Percentiles rank a stretch among this genome's conserved stretches.
Evolutionary conservation across 116 monocot species (phyloP).

Genomic region (Zostera marina): DNA sequence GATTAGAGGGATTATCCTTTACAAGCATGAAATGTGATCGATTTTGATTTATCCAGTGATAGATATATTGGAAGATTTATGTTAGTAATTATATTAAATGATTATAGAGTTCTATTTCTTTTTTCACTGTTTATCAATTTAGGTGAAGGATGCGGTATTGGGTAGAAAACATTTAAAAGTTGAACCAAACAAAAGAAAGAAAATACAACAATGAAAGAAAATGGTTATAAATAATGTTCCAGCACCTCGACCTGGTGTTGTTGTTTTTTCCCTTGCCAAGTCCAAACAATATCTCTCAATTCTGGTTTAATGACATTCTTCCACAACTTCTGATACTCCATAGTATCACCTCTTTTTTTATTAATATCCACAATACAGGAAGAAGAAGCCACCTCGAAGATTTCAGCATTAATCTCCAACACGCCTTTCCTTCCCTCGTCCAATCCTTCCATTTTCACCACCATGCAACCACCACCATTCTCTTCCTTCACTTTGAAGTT

Average conservation of each 20-base stretch:
- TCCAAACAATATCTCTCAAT: slow-evolving; percentile 46
- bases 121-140: no score
- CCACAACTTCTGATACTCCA: slow-evolving; percentile 42
- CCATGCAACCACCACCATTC: slow-evolving; percentile 7
- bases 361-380: slow-evolving; percentile 40
- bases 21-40: no score
- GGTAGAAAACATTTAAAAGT: no score
- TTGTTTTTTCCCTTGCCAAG: slow-evolving; percentile 14
- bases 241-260: not conserved
- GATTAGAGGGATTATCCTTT: no score
- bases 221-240: no score
- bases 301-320: slow-evolving; percentile 35
- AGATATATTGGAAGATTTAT: no score
- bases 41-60: no score
- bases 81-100: no score
- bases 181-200: no score
- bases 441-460: slow-evolving; percentile 29
- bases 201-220: no score
- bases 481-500: slow-evolving; percentile 30
- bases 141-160: no score
- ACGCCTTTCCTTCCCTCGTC: slow-evolving; percentile 35
- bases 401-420: slow-evolving; percentile 38
- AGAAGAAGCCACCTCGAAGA: slow-evolving; percentile 37
- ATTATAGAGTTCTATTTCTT: no score
- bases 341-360: slow-evolving; percentile 33